A percentile compares a stretch with the other conserved stretches of the same genome.
These are phyloP conservation scores for Sanghuangporus sanghuang DNA, from an alignment of 1,284 basidiomycete genomes.

Conservation along the genomic window DNA sequence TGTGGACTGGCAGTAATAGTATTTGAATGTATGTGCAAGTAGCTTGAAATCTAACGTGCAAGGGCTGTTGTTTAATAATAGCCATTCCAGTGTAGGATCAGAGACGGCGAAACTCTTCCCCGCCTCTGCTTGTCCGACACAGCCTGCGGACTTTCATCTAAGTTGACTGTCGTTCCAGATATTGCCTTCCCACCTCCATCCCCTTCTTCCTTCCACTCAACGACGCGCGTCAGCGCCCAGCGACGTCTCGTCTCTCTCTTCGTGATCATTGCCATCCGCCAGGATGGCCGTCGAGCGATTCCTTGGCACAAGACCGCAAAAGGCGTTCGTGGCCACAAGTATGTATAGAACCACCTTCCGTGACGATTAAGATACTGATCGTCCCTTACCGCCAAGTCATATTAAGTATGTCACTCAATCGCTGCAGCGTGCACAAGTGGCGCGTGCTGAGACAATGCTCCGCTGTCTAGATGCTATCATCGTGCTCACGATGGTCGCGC, in stretches of 20 bases:
- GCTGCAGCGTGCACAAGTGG: neutral
- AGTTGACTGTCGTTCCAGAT: neutral
- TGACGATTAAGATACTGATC: conserved; percentile 23
- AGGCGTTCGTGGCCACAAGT: conserved; percentile 41
- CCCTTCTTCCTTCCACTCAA: neutral
- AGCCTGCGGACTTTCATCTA: neutral
- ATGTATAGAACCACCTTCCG: conserved; percentile 22
- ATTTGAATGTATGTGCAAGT: neutral
- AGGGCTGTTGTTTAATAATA: too few species aligned
- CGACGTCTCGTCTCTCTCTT: neutral
- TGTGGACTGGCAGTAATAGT: neutral
- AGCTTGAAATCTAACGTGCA: neutral
- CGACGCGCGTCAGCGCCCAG: neutral
- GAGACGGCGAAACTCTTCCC: neutral
- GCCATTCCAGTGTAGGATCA: neutral
- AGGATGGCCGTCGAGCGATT: conserved; percentile 25
- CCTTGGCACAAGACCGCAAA: conserved; percentile 24
- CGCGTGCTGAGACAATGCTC: neutral
- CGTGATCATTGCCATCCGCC: conserved; percentile 14
- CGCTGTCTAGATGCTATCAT: conserved; percentile 39
- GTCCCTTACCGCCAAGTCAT: neutral
- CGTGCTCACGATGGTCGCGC: conserved; percentile 41
- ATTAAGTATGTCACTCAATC: conserved; percentile 11
- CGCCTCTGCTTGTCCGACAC: neutral
- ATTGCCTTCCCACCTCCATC: neutral